A percentile compares a stretch with the other conserved stretches of the same genome.
phyloP scores from a whole-genome alignment of 495 filamentous ascomycete genomes.

The Letharia lupina region DNA sequence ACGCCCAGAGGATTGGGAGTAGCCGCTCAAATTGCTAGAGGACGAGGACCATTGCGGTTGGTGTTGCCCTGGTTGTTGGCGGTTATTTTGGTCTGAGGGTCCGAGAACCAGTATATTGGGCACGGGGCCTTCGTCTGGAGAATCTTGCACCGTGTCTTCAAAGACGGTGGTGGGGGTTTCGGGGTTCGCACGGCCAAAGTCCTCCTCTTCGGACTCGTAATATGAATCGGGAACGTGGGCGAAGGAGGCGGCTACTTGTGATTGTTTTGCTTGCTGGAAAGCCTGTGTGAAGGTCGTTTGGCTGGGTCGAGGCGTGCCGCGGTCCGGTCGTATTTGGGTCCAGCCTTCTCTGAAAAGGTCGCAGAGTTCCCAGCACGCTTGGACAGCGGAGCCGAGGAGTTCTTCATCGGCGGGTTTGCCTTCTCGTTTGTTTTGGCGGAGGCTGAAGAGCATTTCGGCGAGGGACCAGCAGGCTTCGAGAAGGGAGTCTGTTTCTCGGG shows the following conservation, averaged over 20 bases:
- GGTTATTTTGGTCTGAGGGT: constrained; percentile 39
- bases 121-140: constrained; percentile 64
- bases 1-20: constrained; percentile 59
- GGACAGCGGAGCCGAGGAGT: constrained; percentile 74
- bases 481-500: constrained; percentile 72
- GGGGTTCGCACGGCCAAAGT: constrained; percentile 44
- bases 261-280: constrained; percentile 40
- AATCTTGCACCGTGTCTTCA: constrained; percentile 69
- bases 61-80: constrained; percentile 24
- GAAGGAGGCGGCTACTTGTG: constrained; percentile 25
- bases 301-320: constrained; percentile 75
- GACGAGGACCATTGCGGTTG: constrained; percentile 62
- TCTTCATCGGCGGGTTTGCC: constrained; percentile 70
- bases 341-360: constrained; percentile 91
- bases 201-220: constrained; percentile 27
- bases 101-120: constrained; percentile 84
- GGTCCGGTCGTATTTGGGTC: constrained; percentile 79
- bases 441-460: constrained; percentile 88
- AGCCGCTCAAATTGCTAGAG: constrained; percentile 64
- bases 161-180: constrained; percentile 92
- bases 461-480: constrained; percentile 83
- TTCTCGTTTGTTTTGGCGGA: constrained; percentile 74
- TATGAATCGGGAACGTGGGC: constrained; percentile 22
- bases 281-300: constrained; percentile 61
- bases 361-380: constrained; percentile 91